phyloP scores from a whole-genome alignment of 1,284 basidiomycete genomes.

The Stygiomarasmius scandens region DNA sequence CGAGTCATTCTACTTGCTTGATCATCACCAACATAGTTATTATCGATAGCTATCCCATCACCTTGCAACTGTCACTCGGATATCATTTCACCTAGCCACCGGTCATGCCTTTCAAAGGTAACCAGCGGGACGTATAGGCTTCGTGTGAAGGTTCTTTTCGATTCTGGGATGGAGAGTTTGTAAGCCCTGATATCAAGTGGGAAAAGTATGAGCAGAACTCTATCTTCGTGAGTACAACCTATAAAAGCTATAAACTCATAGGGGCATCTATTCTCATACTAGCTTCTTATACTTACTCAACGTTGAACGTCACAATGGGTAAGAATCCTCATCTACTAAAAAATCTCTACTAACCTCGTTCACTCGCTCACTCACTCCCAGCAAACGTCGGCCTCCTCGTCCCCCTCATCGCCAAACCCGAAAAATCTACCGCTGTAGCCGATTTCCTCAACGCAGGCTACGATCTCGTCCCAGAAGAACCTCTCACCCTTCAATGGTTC shows the following conservation, averaged over 20 bases:
- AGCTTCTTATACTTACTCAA: not conserved
- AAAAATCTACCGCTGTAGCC: slow-evolving; percentile 29
- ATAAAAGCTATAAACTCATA: not conserved
- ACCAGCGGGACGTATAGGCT: too few relatives aligned
- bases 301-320: not conserved
- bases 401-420: slow-evolving; percentile 37
- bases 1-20: too few relatives aligned
- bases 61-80: too few relatives aligned
- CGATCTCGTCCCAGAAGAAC: slow-evolving; percentile 35
- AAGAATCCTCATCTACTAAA: not conserved
- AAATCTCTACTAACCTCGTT: not conserved
- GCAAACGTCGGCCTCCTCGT: slow-evolving; percentile 35
- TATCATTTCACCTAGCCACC: too few relatives aligned
- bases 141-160: too few relatives aligned
- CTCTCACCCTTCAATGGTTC: slow-evolving; percentile 44
- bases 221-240: not conserved
- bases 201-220: too few relatives aligned
- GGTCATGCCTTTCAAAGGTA: too few relatives aligned
- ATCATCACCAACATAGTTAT: too few relatives aligned
- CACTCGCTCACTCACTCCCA: not conserved
- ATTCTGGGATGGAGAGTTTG: too few relatives aligned
- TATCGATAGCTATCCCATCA: too few relatives aligned
- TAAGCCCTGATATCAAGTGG: too few relatives aligned
- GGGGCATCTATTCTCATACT: not conserved
- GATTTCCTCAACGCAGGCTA: slow-evolving; percentile 37